A percentile compares a stretch with the other conserved stretches of the same genome.
These are phyloP conservation scores for Penicillium sclerotigenum DNA, from an alignment of 2,329 filamentous ascomycete genomes.

Conservation along the genomic window DNA sequence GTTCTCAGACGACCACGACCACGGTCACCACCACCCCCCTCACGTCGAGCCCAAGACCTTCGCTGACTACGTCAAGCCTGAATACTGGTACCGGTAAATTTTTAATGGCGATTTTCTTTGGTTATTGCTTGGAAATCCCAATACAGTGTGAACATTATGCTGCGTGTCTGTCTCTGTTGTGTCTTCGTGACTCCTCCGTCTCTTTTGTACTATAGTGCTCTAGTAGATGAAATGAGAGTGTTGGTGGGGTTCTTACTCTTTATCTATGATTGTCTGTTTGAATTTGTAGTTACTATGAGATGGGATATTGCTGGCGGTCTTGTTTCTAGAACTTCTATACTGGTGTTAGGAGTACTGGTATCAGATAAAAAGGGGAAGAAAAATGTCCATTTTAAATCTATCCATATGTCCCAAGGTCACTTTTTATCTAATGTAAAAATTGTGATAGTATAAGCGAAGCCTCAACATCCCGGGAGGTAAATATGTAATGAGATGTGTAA, in stretches of 20 bases:
- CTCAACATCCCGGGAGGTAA: background rate
- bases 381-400: background rate
- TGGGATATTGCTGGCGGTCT: too few species aligned
- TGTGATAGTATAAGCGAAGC: background rate
- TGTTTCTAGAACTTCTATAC: background rate
- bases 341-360: background rate
- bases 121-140: constrained; percentile 5
- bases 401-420: background rate
- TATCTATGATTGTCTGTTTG: background rate
- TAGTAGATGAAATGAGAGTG: constrained; percentile 30
- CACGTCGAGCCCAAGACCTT: constrained; percentile 91
- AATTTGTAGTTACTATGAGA: background rate
- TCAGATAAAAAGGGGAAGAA: background rate
- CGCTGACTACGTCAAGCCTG: constrained; percentile 89
- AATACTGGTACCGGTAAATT: constrained; percentile 73
- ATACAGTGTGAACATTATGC: constrained; percentile 22
- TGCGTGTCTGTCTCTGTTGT: constrained; percentile 23
- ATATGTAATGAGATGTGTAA: background rate
- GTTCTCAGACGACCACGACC: constrained; percentile 40
- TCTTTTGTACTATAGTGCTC: constrained; percentile 31
- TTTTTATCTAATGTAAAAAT: background rate
- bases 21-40: constrained; percentile 46
- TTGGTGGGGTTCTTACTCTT: constrained; percentile 19
- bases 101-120: constrained; percentile 7
- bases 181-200: constrained; percentile 18